phyloP scores from a whole-genome alignment of 1,284 basidiomycete species.

The Ustanciosporium gigantosporum region DNA sequence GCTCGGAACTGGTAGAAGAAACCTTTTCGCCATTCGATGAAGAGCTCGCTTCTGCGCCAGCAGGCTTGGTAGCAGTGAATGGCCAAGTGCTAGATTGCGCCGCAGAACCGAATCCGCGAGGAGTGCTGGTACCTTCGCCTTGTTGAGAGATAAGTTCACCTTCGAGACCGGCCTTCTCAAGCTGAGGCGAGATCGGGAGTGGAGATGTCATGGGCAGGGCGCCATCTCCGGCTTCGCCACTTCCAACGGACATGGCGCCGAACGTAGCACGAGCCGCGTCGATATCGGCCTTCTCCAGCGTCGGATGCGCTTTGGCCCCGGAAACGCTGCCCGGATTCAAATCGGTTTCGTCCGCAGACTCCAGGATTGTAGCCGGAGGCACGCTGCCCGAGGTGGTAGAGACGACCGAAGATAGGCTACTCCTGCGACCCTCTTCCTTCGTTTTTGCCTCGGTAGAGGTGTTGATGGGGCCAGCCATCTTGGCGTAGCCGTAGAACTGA shows the following conservation, averaged over 20 bases:
- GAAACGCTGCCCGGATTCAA: background rate
- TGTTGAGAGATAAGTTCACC: background rate
- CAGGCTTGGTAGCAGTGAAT: constrained; percentile 12
- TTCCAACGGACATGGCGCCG: constrained; percentile 6
- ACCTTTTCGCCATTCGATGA: constrained; percentile 6
- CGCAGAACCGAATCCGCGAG: constrained; percentile 8
- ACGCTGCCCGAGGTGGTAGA: constrained; percentile 10
- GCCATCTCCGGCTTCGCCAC: background rate
- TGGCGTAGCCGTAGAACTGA: constrained; percentile 59
- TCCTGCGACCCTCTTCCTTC: constrained; percentile 24
- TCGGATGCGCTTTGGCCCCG: constrained; percentile 10
- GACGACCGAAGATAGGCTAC: constrained; percentile 13
- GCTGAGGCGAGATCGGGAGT: constrained; percentile 15
- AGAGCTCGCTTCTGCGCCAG: too few species aligned
- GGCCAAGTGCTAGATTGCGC: constrained; percentile 36
- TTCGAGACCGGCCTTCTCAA: constrained; percentile 3
- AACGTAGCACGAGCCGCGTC: constrained; percentile 13
- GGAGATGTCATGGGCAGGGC: constrained; percentile 27
- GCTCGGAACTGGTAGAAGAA: constrained; percentile 4
- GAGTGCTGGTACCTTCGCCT: constrained; percentile 26
- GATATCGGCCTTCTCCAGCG: constrained; percentile 18
- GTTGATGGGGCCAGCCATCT: constrained; percentile 54
- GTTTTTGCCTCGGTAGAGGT: constrained; percentile 12
- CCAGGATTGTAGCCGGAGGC: constrained; percentile 5
- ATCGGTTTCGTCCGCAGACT: constrained; percentile 5